These are phyloP conservation scores for Allomyces macrogynus DNA, from an alignment of 192 early-diverging fungal genomes.

Conservation along the genomic window DNA sequence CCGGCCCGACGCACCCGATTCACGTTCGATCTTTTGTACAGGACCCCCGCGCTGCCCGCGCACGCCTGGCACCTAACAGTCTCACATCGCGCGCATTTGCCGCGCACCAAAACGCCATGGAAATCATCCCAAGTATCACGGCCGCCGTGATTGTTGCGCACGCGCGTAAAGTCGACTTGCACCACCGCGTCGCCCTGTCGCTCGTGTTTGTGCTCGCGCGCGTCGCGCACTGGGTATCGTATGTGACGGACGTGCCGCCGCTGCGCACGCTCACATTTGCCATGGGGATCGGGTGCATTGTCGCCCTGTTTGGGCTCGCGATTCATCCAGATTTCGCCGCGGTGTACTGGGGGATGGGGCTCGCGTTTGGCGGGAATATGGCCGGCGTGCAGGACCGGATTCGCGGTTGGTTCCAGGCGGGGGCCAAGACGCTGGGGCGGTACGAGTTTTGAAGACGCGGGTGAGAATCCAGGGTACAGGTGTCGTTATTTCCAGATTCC, in stretches of 20 bases:
- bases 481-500: too few relatives aligned
- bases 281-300: background rate
- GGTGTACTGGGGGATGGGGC: too few relatives aligned
- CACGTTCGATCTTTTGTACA: too few relatives aligned
- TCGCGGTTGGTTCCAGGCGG: too few relatives aligned
- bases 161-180: background rate
- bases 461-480: too few relatives aligned
- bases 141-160: background rate
- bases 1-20: too few relatives aligned
- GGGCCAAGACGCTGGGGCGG: too few relatives aligned
- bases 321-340: too few relatives aligned
- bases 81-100: background rate
- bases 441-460: too few relatives aligned
- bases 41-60: background rate
- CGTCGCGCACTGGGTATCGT: background rate
- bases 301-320: background rate
- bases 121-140: background rate
- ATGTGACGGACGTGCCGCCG: background rate
- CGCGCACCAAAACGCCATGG: background rate
- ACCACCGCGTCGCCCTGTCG: background rate
- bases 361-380: too few relatives aligned
- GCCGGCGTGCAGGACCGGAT: too few relatives aligned
- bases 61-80: background rate
- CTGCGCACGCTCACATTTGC: background rate
- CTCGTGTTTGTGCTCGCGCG: background rate